Base-by-base conservation (phyloP, 768 basidiomycete genomes). In the Stropharia rugosoannulata region DNA sequence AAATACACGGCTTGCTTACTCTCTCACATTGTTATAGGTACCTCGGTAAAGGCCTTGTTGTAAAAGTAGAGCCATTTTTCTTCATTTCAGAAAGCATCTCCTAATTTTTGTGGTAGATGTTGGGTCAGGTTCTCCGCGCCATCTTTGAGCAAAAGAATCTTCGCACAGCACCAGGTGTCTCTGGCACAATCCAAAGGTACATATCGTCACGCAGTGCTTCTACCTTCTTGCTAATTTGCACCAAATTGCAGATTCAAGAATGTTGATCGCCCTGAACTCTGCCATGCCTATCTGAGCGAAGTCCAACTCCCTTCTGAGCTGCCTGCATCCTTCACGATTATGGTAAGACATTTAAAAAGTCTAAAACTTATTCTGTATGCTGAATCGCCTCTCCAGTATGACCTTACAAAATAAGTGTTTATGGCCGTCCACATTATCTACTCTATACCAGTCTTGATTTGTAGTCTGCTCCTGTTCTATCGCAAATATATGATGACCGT, bases 91-190 rank as follows among this genome's bases (percentile, higher is more conserved):
- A 9, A 7, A 47, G 25, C 22, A 15, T 22, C 16, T 51, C 3
- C 41, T 44, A 15, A 44, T 6, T 45, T 4, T 35, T 16, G 44
- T 22, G 15, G 1, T 22, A 86, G 80, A 77, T 86, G 51, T 72
- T 88, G 59, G 72, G 75, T 19, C 79, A 86, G 61, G 80, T 84
- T 13, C 70, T 93, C n/a, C 83, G 83, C 16, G 85, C 80, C 3
- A 71, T 93, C 19, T 85, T 85, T 57, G 76, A 76, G 36, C 75
- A 81, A 41, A 71, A 78, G 22, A 83, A 83, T 48, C 59, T 93
- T 43, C 75, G 79, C 36, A 85, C 88, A 45, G 89, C 83, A 3
- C 88, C 87, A 1, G 86, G 85, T 1, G 75, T 79, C 45, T 89
- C 87, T 5, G 91, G 91, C 0, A 60, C 54, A 11, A 80, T 93